These are phyloP conservation scores for Grosmannia serpens DNA, from an alignment of 2,329 filamentous ascomycete genomes.

Conservation along the genomic window DNA sequence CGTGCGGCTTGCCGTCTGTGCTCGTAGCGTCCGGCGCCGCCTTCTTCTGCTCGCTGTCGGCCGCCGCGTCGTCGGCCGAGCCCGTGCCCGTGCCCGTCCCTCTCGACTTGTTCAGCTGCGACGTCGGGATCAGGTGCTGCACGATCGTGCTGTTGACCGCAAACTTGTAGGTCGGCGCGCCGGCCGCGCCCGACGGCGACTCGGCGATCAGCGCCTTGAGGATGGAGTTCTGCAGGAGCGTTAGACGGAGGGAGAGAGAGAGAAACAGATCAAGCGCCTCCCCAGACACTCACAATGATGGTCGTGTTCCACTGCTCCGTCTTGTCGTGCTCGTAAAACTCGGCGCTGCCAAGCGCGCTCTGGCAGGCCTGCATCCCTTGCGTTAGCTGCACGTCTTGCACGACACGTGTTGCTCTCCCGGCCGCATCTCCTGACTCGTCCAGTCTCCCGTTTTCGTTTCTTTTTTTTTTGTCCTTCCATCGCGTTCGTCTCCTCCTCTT, in stretches of 20 bases:
- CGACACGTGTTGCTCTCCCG: background rate
- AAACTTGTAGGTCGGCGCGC: constrained; percentile 66
- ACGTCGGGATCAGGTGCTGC: constrained; percentile 70
- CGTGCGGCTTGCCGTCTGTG: constrained; percentile 56
- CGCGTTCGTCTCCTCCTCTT: no score
- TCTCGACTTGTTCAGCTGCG: constrained; percentile 49
- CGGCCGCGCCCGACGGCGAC: constrained; percentile 42
- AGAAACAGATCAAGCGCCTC: no score
- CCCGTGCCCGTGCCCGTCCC: constrained; percentile 35
- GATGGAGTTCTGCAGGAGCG: constrained; percentile 59
- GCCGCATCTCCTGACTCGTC: background rate
- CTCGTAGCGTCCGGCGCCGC: constrained; percentile 35
- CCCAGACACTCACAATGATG: constrained; percentile 68
- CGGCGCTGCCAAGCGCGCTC: constrained; percentile 58
- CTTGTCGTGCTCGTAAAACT: constrained; percentile 77
- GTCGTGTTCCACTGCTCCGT: constrained; percentile 81
- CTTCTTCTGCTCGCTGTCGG: constrained; percentile 34
- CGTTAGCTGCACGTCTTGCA: background rate
- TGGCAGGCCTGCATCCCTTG: constrained; percentile 59
- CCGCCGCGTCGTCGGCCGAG: constrained; percentile 35
- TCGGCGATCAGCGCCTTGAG: constrained; percentile 69
- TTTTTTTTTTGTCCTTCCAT: background rate
- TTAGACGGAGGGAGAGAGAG: no score
- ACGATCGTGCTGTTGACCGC: constrained; percentile 98
- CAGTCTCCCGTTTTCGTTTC: background rate